These are phyloP conservation scores for Pyracantha coccinea DNA, from an alignment of 331 rosid species.

Conservation along the genomic window DNA sequence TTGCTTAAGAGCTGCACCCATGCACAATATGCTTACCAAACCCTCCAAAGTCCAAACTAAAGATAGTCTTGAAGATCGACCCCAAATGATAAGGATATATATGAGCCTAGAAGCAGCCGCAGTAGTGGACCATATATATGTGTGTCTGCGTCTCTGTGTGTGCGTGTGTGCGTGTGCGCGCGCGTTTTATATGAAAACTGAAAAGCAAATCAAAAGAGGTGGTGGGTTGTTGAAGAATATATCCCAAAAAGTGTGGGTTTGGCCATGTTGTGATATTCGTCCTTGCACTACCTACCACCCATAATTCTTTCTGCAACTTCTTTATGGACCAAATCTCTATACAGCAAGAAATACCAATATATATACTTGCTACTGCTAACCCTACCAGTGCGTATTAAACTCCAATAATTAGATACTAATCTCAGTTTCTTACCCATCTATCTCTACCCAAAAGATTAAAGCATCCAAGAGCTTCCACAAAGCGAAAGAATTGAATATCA, in stretches of 20 bases:
- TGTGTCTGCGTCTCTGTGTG: too few relatives aligned
- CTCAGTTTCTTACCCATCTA: background rate
- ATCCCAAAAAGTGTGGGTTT: slow-evolving; percentile 30
- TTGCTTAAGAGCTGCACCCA: background rate
- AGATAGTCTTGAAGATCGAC: background rate
- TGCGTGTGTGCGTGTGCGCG: too few relatives aligned
- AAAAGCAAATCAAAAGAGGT: background rate
- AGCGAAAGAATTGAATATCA: slow-evolving; percentile 49
- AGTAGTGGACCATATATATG: background rate
- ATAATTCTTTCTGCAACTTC: slow-evolving; percentile 73
- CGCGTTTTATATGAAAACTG: background rate
- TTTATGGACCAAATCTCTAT: slow-evolving; percentile 78
- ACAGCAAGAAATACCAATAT: background rate
- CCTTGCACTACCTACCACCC: slow-evolving; percentile 31
- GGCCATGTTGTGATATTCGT: slow-evolving; percentile 72
- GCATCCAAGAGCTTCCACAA: slow-evolving; percentile 60
- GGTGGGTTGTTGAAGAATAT: slow-evolving; percentile 43
- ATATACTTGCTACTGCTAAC: background rate
- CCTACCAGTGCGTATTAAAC: background rate
- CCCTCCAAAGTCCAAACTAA: background rate
- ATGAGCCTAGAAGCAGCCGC: background rate
- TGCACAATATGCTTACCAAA: background rate
- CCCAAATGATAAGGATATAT: too few relatives aligned
- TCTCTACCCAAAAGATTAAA: slow-evolving; percentile 22
- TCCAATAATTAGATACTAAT: background rate